Evolutionary conservation across 495 filamentous ascomycete genomes (phyloP).

Genomic region (Penicillium pancosmium): DNA sequence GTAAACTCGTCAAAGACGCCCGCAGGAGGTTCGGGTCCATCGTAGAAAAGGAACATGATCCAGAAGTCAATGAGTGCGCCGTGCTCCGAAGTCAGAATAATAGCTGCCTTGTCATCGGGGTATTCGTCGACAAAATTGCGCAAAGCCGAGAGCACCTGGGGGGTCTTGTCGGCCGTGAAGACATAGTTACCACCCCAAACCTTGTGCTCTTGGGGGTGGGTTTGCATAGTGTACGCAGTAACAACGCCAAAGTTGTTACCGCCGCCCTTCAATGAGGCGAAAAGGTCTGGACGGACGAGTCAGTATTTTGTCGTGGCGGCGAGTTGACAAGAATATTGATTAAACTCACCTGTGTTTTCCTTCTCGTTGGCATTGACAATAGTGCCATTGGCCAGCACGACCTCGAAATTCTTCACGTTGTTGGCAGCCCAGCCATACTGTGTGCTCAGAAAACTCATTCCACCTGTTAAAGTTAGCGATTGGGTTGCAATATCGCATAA

Average conservation of each 20-base stretch:
- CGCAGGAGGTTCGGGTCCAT: constrained; percentile 56
- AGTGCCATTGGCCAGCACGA: constrained; percentile 58
- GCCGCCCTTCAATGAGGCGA: constrained; percentile 58
- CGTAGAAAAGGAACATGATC: constrained; percentile 66
- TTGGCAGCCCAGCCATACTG: constrained; percentile 61
- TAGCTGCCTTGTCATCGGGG: constrained; percentile 51
- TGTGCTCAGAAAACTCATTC: constrained; percentile 54
- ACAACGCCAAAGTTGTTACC: constrained; percentile 65
- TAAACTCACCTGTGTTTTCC: constrained; percentile 37
- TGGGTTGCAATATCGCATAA: neutral
- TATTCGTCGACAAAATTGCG: constrained; percentile 57
- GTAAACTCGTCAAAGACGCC: constrained; percentile 61
- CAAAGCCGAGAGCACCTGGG: constrained; percentile 47
- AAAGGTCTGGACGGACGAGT: constrained; percentile 48
- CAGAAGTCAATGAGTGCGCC: constrained; percentile 54
- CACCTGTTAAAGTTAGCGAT: constrained; percentile 30
- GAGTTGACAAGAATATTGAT: too few relatives aligned
- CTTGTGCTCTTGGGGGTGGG: constrained; percentile 40
- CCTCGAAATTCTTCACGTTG: constrained; percentile 55
- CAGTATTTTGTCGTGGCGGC: neutral
- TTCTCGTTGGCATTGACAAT: constrained; percentile 50
- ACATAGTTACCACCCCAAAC: constrained; percentile 58
- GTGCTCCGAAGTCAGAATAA: constrained; percentile 58
- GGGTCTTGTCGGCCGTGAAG: constrained; percentile 46
- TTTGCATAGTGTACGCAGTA: constrained; percentile 55